A percentile compares a stretch with the other conserved stretches of the same genome.
These are phyloP conservation scores for Knufia petricola DNA, from an alignment of 2,329 filamentous ascomycete species.

Conservation along the genomic window DNA sequence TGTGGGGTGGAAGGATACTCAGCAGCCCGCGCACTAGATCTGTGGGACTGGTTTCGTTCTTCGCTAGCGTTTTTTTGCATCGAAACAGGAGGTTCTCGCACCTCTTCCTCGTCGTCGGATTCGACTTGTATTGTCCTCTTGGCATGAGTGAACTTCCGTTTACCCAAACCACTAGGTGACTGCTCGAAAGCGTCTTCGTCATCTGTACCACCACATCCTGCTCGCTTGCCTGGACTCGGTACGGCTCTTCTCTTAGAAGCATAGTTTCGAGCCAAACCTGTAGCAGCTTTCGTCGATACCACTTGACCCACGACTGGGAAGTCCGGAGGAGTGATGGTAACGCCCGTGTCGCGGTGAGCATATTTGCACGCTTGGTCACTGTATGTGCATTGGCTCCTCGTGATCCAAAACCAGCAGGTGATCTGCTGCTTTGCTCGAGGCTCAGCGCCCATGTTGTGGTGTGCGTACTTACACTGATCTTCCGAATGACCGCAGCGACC, in stretches of 20 bases:
- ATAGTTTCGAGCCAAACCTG: neutral
- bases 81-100: too few species aligned
- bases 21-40: neutral
- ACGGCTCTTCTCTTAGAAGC: neutral
- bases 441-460: too few species aligned
- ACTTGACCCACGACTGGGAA: neutral
- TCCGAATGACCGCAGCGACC: neutral
- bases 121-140: too few species aligned
- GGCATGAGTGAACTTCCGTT: too few species aligned
- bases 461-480: too few species aligned
- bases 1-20: neutral
- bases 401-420: neutral
- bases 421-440: neutral
- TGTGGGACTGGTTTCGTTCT: neutral
- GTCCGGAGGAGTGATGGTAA: neutral
- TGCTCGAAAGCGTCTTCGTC: neutral
- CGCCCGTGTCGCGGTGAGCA: slow-evolving; percentile 3
- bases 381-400: neutral
- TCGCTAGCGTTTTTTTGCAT: neutral
- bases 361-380: neutral
- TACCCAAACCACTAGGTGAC: too few species aligned
- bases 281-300: neutral
- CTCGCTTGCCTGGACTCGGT: neutral
- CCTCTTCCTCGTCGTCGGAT: too few species aligned
- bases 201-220: neutral